A percentile compares a stretch with the other conserved stretches of the same genome.
Conservation (phyloP, 192 early-diverging fungal genomes). For the Backusella liffmaniae region DNA sequence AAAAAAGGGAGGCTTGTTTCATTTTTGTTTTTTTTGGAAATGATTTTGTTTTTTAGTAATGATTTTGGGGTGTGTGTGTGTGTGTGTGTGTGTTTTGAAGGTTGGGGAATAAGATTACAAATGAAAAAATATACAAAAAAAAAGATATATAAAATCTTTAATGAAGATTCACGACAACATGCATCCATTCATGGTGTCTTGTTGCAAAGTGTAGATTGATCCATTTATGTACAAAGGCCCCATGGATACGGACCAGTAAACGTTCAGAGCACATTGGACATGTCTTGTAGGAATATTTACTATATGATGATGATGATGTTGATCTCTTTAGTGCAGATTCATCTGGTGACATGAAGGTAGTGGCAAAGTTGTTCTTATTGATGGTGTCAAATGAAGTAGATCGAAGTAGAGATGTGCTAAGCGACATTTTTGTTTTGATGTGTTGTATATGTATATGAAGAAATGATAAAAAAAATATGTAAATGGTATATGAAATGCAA, state of each 20-base stretch:
- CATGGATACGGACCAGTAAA: slow-evolving; percentile 36
- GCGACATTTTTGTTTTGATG: neutral
- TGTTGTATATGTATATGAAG: neutral
- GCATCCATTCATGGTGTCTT: slow-evolving; percentile 34
- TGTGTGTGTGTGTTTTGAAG: too few relatives aligned
- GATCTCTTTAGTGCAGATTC: slow-evolving; percentile 4
- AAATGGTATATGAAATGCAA: neutral
- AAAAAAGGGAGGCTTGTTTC: too few relatives aligned
- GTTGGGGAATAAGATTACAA: neutral
- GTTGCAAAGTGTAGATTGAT: slow-evolving; percentile 34
- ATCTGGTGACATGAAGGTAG: neutral
- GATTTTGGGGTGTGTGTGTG: neutral
- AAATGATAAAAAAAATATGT: neutral
- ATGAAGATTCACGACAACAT: slow-evolving; percentile 37
- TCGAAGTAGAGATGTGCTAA: slow-evolving; percentile 9
- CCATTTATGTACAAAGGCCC: slow-evolving; percentile 38
- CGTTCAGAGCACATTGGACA: slow-evolving; percentile 35
- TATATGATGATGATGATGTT: neutral
- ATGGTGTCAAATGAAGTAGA: slow-evolving; percentile 6
- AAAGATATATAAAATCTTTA: neutral
- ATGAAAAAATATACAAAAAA: neutral
- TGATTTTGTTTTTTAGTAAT: neutral
- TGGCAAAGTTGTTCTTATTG: neutral
- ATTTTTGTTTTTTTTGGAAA: too few relatives aligned
- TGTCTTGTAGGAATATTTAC: slow-evolving; percentile 30